Conservation (phyloP, 345 rosid species). For the Litchi chinensis region DNA sequence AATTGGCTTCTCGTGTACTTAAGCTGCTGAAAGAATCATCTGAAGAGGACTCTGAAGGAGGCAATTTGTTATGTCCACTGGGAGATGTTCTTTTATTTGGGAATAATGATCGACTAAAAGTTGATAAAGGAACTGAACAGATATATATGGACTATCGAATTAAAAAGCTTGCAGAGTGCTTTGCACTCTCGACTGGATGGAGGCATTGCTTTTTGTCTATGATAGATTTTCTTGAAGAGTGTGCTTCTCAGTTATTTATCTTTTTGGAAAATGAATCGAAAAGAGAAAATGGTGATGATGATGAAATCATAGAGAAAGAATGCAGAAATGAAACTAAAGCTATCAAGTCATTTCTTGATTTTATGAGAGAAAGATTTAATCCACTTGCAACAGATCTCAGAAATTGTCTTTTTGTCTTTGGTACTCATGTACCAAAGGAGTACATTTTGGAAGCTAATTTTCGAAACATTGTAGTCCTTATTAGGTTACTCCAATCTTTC, state of each 20-base stretch:
- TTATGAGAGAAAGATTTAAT: slow-evolving; percentile 24
- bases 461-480: slow-evolving; percentile 11
- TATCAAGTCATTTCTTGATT: slow-evolving; percentile 35
- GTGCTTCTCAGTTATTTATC: background rate
- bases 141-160: slow-evolving; percentile 29
- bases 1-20: background rate
- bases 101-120: slow-evolving; percentile 7
- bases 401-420: slow-evolving; percentile 25
- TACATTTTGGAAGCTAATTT: slow-evolving; percentile 20
- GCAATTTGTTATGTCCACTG: background rate
- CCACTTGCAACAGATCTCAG: slow-evolving; percentile 7
- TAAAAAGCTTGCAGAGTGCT: slow-evolving; percentile 19
- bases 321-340: background rate
- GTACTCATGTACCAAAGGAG: slow-evolving; percentile 32
- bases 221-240: slow-evolving; percentile 11
- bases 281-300: background rate
- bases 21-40: background rate
- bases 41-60: background rate
- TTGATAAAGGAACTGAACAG: slow-evolving; percentile 12
- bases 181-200: slow-evolving; percentile 21
- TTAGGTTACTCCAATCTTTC: slow-evolving; percentile 27
- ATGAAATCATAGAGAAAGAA: too few species aligned
- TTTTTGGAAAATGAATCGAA: slow-evolving; percentile 25
- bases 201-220: slow-evolving; percentile 1
- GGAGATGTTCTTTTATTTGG: slow-evolving; percentile 28